Evolutionary conservation across 345 rosid species (phyloP).

Genomic region (Eucalyptus dawsonii): DNA sequence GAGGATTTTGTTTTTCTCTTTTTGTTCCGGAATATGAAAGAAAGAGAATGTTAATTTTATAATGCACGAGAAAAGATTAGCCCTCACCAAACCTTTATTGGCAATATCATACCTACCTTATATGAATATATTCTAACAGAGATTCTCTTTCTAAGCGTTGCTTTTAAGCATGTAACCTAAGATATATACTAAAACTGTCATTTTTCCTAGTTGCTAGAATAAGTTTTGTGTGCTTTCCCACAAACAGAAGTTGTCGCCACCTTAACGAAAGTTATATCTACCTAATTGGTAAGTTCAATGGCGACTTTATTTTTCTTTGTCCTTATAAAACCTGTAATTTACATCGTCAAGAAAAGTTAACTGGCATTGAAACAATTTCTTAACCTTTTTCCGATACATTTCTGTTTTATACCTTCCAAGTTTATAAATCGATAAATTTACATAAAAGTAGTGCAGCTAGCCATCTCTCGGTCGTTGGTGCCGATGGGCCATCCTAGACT

Average conservation of each 20-base stretch:
- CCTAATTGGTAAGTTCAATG: not conserved
- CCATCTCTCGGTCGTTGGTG: not conserved
- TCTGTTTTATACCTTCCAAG: not conserved
- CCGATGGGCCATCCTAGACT: no score
- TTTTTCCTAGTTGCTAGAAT: not conserved
- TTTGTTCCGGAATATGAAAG: not conserved
- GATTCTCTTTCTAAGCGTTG: not conserved
- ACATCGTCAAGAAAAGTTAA: not conserved
- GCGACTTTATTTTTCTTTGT: not conserved
- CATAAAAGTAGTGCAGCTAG: not conserved
- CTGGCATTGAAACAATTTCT: not conserved
- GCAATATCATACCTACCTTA: not conserved
- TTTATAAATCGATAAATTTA: not conserved
- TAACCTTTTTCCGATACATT: not conserved
- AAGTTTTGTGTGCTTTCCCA: not conserved
- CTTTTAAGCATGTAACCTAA: not conserved
- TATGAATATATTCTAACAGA: not conserved
- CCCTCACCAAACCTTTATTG: not conserved
- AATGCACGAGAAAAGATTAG: not conserved
- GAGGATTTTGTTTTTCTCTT: not conserved
- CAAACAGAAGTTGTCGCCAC: not conserved
- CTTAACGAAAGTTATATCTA: not conserved
- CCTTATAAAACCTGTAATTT: not conserved
- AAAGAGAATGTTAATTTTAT: not conserved
- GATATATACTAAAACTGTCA: not conserved